Evolutionary conservation across 345 rosid species (phyloP), one percentile per base, ranked within the genome.

Genomic region (Limnanthes douglasii): DNA sequence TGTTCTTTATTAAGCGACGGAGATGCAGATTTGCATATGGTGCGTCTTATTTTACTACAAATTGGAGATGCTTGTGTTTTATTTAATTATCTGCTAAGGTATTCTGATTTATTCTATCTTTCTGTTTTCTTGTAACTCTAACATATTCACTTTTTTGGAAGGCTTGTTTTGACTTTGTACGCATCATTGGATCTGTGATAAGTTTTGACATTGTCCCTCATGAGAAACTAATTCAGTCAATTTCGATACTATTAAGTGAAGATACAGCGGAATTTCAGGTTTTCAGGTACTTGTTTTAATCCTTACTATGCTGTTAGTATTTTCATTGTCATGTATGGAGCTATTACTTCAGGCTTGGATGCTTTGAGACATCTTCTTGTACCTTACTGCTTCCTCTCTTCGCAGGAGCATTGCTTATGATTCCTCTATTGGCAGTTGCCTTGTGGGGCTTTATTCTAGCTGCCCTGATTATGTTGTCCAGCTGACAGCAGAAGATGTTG

Each of bases 111-210:
- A 21, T 46, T 31, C 37, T 8, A 34, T 46, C 33, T 18, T 33
- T 4, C 43, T 22, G 21, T 56, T 52, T 46, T 30, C 19, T 42
- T 46, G 15, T 50, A 41, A 56, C 40, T 66, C 78, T 86, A 71
- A 78, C 56, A 46, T 30, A 43, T 62, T 18, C 48, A 51, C 36
- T 66, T 59, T 53, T 75, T 49, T 74, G 59, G 63, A 64, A 88
- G 97, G 97, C 94, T 39, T 79, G 93, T 67, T 76, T 83, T 55
- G 95, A 88, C 56, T 80, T 83, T 33, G 83, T 76, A 45, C 62
- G 86, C 45, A 61, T 76, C 41, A 51, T 72, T 14, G 75, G 63
- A 53, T 79, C 97, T 12, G 71, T 70, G 39, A 46, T 70, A 40
- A 66, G 59, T 56, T 60, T 51, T 63, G 74, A 72, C 55, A 53